Evolutionary conservation across 1,139 yeast species (phyloP), one percentile per base, ranked within the genome.

Genomic region (Pichia sp.): DNA sequence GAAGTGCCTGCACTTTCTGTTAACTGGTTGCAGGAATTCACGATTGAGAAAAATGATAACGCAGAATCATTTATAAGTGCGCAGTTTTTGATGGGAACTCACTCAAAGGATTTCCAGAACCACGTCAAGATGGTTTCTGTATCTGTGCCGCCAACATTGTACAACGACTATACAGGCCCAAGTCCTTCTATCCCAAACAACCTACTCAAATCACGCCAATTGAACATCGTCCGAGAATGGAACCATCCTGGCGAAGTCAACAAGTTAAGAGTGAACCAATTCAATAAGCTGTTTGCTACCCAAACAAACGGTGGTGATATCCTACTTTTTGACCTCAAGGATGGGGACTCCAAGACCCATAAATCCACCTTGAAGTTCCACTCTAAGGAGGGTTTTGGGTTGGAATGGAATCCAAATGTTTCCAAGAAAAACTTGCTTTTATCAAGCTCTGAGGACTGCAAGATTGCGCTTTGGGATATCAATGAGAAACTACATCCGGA

Each of bases 401-500:
- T 89, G 53, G 84, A 85, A 59, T 89, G 95, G 95, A 74, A 74
- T 57, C 71, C 72, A 11, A 59, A 70, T 19, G 57, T 55, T 31
- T 42, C 32, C 1, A 51, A 52, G 13, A 59, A 60, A 46, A 64
- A 63, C 42, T 70, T 72, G 54, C 74, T 87, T 50, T 71, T 87
- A 36, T 79, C 90, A 1, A 90, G 90, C 3, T 79, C 88, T 2
- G 82, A 81, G 59, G 95, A 87, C 66, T 69, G 79, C 4, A 79
- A 80, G 42, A 79, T 89, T 53, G 87, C 89, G 0, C 68, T 85
- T 34, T 89, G 96, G 96, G 86, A 86, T 62, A 76, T 54, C 1
- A 66, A 72, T 2, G 68, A 75, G 1, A 51, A 45, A 19, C 26
- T 55, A 11, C 51, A 53, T 6, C 46, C 46, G 13, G 52, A 57